Evolutionary conservation across 2,329 filamentous ascomycete genomes (phyloP).

Genomic region (Aspergillus novoparasiticus): DNA sequence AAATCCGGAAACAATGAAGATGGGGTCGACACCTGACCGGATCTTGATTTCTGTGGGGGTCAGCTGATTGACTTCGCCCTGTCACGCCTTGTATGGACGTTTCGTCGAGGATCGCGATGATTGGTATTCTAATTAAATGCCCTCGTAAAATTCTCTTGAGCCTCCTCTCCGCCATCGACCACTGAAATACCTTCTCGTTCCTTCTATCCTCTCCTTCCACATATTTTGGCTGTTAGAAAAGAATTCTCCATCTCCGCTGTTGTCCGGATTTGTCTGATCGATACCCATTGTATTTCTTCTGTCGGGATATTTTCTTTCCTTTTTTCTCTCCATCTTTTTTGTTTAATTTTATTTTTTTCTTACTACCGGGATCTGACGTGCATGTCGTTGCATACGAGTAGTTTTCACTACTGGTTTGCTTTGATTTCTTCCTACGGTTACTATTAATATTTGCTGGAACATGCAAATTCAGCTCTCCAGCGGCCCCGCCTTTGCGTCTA

Average conservation of each 20-base stretch:
- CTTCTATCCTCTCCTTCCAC: neutral
- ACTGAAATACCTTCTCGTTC: neutral
- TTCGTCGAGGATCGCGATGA: neutral
- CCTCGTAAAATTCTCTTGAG: conserved; percentile 1
- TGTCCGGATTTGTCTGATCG: neutral
- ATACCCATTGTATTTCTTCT: neutral
- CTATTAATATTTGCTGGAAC: conserved; percentile 22
- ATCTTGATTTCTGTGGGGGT: neutral
- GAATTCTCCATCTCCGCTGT: neutral
- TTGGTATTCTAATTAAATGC: neutral
- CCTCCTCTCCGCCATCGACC: neutral
- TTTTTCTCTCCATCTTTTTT: conserved; percentile 1
- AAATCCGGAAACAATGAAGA: conserved; percentile 3
- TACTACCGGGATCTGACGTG: neutral
- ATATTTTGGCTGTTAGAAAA: neutral
- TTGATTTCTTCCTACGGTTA: neutral
- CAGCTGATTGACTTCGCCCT: conserved; percentile 6
- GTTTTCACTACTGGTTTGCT: neutral
- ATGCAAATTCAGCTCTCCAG: conserved; percentile 33
- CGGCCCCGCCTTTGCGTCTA: conserved; percentile 29
- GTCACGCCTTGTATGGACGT: neutral
- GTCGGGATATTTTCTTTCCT: neutral
- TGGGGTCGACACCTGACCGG: neutral
- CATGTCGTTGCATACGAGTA: conserved; percentile 1
- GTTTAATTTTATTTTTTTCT: neutral